Base-by-base conservation (phyloP, 2,329 filamentous ascomycete species). In the Pseudocercospora ulei region DNA sequence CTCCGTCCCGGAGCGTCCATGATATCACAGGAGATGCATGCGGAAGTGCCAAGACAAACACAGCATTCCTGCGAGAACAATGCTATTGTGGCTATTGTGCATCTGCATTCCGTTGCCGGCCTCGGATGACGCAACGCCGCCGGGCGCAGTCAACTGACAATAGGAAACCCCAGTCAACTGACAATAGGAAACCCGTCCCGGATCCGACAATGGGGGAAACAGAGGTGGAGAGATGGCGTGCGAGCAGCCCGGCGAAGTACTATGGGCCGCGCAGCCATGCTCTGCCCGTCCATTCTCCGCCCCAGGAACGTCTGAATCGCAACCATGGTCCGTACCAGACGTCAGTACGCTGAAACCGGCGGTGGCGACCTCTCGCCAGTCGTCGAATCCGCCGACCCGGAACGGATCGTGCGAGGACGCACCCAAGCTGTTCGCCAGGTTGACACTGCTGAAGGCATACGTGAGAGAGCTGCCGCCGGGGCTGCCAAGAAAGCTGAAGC, bases 331-430 rank as follows among this genome's bases (percentile, higher is more conserved):
- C 17, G 30, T 7, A 33, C 30, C 1, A 33, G 30, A 22, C 11
- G 18, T 7, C 30, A 23, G n/a, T 33, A 33, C 19, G 9, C 11
- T 2, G 14, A 26, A 11, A 4, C 11, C n/a, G 30, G 30, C 18
- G 30, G 23, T 12, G 30, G 18, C 30, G 30, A 33, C 6, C 12
- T 33, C n/a, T 33, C 30, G 18, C 30, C 30, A 22, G 30, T 33
- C 30, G 30, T 33, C 8, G 30, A 17, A 5, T 20, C 30, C n/a
- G 9, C 12, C 9, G 18, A 33, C 11, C 30, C 30, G 9, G 30
- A 33, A 11, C 20, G 23, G 18, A 33, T 33, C 30, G 7, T 33
- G 3, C 30, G 23, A 22, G 18, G 17, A 33, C n/a, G n/a, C n/a
- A n/a, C n/a, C n/a, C 30, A 33, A 7, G 30, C 20, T n/a, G 5